A percentile compares a stretch with the other conserved stretches of the same genome.
phyloP scores from a whole-genome alignment of 345 rosid genomes.

The Trapa bicornis region DNA sequence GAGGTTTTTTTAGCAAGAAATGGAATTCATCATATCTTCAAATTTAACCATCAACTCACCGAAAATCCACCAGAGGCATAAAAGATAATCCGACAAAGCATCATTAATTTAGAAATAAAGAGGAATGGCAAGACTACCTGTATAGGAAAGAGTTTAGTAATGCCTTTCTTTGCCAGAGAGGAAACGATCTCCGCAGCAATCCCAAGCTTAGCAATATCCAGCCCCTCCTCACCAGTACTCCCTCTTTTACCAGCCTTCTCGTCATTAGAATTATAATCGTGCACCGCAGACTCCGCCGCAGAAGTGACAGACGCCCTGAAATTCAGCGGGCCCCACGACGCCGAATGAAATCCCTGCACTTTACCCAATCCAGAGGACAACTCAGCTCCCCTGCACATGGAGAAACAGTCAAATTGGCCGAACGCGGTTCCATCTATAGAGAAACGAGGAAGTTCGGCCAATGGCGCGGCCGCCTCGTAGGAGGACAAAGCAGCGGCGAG shows the following conservation, averaged over 20 bases:
- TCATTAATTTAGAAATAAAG: background rate
- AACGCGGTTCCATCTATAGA: constrained; percentile 3
- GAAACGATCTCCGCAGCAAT: constrained; percentile 64
- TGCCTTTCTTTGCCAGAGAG: constrained; percentile 52
- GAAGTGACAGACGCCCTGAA: constrained; percentile 30
- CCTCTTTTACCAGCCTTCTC: constrained; percentile 17
- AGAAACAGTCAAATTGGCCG: constrained; percentile 10
- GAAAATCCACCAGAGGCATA: background rate
- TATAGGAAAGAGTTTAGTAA: constrained; percentile 72
- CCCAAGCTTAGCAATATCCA: constrained; percentile 52
- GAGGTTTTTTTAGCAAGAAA: background rate
- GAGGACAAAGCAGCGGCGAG: constrained; percentile 21
- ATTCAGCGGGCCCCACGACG: constrained; percentile 33
- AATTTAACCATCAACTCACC: background rate
- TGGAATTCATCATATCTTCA: background rate
- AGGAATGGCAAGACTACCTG: constrained; percentile 33
- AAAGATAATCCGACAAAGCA: background rate
- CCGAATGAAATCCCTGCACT: constrained; percentile 35
- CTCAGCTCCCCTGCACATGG: background rate
- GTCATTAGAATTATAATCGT: constrained; percentile 22
- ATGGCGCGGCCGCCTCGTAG: constrained; percentile 11
- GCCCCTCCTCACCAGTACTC: constrained; percentile 29
- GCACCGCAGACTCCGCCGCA: constrained; percentile 42
- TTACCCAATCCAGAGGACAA: background rate
- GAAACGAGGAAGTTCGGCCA: background rate